These are phyloP conservation scores for Biscutella laevigata DNA, from an alignment of 441 rosid species.

Conservation along the genomic window DNA sequence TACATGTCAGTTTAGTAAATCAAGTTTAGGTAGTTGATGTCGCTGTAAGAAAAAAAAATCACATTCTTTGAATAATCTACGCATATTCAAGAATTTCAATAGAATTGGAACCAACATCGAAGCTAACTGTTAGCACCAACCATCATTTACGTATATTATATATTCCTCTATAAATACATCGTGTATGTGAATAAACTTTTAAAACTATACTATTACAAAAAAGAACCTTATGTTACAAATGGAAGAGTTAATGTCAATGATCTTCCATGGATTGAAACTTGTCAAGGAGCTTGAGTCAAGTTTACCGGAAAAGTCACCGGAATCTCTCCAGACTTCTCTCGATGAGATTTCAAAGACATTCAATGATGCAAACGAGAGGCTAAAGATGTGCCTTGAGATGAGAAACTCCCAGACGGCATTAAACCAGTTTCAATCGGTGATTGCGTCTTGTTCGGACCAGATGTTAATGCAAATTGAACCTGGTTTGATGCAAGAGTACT, in stretches of 20 bases:
- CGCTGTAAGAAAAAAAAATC: background rate
- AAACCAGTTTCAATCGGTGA: conserved; percentile 8
- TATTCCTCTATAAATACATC: conserved; percentile 15
- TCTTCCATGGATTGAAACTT: conserved; percentile 42
- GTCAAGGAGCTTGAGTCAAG: conserved; percentile 47
- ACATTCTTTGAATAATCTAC: conserved; percentile 21
- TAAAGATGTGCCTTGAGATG: conserved; percentile 17
- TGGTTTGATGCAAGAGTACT: conserved; percentile 28
- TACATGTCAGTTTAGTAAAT: background rate
- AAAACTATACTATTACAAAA: background rate
- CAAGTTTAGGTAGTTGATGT: background rate
- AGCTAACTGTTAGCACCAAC: conserved; percentile 21
- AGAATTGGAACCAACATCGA: conserved; percentile 26
- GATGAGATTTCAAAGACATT: conserved; percentile 40
- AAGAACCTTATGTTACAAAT: conserved; percentile 7
- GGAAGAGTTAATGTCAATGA: conserved; percentile 40
- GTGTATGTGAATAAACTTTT: background rate
- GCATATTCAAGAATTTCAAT: background rate
- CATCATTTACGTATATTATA: conserved; percentile 15
- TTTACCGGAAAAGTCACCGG: conserved; percentile 33
- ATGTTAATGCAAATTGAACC: conserved; percentile 27
- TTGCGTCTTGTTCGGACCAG: conserved; percentile 12
- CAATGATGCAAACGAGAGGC: conserved; percentile 27
- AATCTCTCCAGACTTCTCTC: conserved; percentile 27
- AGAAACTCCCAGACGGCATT: background rate